Percentiles rank a stretch among this genome's conserved stretches.
These are phyloP conservation scores for Lathyrus aphaca DNA, from an alignment of 306 rosid species.

Conservation along the genomic window DNA sequence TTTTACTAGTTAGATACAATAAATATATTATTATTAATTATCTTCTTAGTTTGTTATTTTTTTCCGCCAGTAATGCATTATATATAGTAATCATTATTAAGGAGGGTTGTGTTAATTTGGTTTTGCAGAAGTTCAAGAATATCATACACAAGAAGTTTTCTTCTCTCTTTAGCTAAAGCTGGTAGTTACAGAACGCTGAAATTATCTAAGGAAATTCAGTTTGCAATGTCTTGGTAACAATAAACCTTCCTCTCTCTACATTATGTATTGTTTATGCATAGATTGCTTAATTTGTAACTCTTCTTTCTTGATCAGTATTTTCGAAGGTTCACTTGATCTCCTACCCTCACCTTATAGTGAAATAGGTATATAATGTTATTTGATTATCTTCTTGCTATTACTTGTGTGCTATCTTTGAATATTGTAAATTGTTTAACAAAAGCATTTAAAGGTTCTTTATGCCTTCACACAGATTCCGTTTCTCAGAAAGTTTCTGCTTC, in stretches of 20 bases:
- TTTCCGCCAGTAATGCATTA: neutral
- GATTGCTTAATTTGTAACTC: slow-evolving; percentile 23
- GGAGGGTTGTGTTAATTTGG: slow-evolving; percentile 20
- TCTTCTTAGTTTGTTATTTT: too few species aligned
- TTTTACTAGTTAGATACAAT: too few species aligned
- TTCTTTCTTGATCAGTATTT: slow-evolving; percentile 44
- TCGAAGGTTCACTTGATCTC: slow-evolving; percentile 27
- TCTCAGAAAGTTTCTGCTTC: slow-evolving; percentile 20
- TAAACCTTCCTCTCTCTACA: neutral
- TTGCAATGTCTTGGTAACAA: slow-evolving; percentile 40
- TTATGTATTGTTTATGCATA: neutral
- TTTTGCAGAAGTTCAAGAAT: slow-evolving; percentile 45
- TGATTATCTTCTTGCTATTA: slow-evolving; percentile 10
- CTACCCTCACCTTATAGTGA: slow-evolving; percentile 31
- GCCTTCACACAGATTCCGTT: slow-evolving; percentile 41
- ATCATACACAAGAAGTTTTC: slow-evolving; percentile 51
- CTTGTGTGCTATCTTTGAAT: neutral
- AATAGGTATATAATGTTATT: slow-evolving; percentile 35
- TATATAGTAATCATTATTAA: slow-evolving; percentile 12
- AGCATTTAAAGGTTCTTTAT: neutral
- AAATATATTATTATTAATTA: too few species aligned
- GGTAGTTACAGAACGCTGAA: neutral
- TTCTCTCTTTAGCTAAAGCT: slow-evolving; percentile 48
- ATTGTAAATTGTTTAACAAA: slow-evolving; percentile 20
- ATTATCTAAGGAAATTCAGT: slow-evolving; percentile 31